Percentiles rank a stretch among this genome's conserved stretches.
Evolutionary conservation across 1,284 basidiomycete species (phyloP).

Genomic region (Cystobasidium pallidum): DNA sequence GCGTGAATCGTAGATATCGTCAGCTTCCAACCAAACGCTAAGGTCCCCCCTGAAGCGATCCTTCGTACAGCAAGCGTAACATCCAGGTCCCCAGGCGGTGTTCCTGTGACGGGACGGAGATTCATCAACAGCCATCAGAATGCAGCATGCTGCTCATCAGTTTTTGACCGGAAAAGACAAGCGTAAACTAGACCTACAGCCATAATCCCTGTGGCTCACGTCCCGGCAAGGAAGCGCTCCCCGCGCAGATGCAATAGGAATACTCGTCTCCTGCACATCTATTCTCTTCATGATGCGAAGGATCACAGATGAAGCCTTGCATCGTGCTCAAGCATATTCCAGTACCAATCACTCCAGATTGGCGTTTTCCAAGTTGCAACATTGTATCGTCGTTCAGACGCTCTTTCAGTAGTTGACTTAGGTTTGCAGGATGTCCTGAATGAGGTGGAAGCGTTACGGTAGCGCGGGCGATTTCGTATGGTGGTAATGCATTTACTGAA

Average conservation of each 20-base stretch:
- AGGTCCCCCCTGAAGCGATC: not conserved
- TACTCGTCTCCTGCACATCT: slow-evolving; percentile 38
- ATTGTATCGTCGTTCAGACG: not conserved
- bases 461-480: not conserved
- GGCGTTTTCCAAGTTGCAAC: not conserved
- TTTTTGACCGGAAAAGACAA: too few relatives aligned
- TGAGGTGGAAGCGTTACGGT: slow-evolving; percentile 10
- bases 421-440: not conserved
- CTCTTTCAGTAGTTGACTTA: slow-evolving; percentile 29
- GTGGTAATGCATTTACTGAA: not conserved
- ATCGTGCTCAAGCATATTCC: slow-evolving; percentile 36
- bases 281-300: slow-evolving; percentile 37
- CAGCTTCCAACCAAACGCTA: not conserved
- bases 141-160: too few relatives aligned
- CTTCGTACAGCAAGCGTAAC: slow-evolving; percentile 38
- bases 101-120: too few relatives aligned
- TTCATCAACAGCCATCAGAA: too few relatives aligned
- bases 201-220: slow-evolving; percentile 30
- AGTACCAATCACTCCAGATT: slow-evolving; percentile 33
- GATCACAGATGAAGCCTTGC: slow-evolving; percentile 34
- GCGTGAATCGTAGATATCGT: too few relatives aligned
- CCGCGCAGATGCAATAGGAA: slow-evolving; percentile 42
- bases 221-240: slow-evolving; percentile 28
- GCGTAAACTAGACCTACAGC: slow-evolving; percentile 7
- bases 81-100: slow-evolving; percentile 43